Evolutionary conservation across 768 basidiomycete genomes (phyloP).

Genomic region (Auricularia auricula-judae): DNA sequence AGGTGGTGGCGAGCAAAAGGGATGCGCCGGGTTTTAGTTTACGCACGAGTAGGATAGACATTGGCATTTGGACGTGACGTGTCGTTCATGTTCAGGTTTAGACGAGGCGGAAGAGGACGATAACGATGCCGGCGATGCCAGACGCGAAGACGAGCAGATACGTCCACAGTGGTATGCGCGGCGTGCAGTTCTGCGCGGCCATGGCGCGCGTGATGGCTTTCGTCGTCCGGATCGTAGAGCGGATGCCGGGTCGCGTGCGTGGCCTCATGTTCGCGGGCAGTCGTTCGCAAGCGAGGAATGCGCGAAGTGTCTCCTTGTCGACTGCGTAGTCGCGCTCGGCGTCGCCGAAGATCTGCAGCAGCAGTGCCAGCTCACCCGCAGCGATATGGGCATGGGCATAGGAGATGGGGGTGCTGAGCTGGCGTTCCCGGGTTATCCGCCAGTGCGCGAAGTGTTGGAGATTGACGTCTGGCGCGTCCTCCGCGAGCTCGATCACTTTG

Average conservation of each 20-base stretch:
- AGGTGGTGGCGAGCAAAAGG: background rate
- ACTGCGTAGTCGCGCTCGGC: background rate
- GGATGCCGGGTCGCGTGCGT: too few species aligned
- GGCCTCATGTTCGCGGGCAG: background rate
- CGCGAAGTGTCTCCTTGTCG: background rate
- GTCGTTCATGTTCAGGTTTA: too few species aligned
- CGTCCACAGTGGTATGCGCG: too few species aligned
- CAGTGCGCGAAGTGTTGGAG: background rate
- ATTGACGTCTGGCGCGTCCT: background rate
- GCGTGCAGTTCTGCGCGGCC: too few species aligned
- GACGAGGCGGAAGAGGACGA: too few species aligned
- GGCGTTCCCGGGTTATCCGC: background rate
- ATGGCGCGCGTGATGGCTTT: too few species aligned
- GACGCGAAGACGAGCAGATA: too few species aligned
- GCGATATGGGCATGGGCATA: background rate
- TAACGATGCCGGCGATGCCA: too few species aligned
- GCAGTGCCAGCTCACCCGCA: background rate
- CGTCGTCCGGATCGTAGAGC: too few species aligned
- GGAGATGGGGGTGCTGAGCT: background rate
- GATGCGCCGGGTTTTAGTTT: background rate
- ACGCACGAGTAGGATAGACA: too few species aligned
- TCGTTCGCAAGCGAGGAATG: background rate
- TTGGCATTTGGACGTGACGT: too few species aligned
- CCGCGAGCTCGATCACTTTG: background rate
- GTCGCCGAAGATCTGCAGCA: background rate